Conservation (phyloP, 2,329 filamentous ascomycete genomes). For the Lizonia empirigonia region DNA sequence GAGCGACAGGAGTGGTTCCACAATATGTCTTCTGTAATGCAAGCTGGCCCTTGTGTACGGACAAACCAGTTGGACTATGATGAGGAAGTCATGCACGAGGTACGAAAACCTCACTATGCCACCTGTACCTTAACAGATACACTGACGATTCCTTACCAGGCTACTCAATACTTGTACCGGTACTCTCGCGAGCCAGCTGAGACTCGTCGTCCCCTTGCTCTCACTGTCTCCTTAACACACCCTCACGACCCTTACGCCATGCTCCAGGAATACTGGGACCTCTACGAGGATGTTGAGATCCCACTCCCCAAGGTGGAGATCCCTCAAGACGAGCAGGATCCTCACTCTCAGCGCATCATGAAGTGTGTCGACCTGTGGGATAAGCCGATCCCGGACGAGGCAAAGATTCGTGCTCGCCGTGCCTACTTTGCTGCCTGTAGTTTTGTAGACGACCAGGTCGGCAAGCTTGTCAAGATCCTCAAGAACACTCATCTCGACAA, state of each 20-base stretch:
- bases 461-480: constrained; percentile 76
- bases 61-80: constrained; percentile 97
- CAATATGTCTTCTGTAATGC: constrained; percentile 90
- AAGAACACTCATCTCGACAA: constrained; percentile 80
- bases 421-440: constrained; percentile 93
- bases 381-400: constrained; percentile 80
- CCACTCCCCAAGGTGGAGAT: constrained; percentile 79
- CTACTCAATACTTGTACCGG: constrained; percentile 87
- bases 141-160: constrained; percentile 63
- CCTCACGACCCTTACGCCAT: constrained; percentile 96
- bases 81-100: constrained; percentile 91
- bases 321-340: constrained; percentile 79
- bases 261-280: constrained; percentile 89
- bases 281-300: constrained; percentile 89
- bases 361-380: constrained; percentile 88
- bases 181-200: constrained; percentile 79
- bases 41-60: constrained; percentile 84
- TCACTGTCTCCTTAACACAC: constrained; percentile 93
- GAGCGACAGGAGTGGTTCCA: constrained; percentile 89
- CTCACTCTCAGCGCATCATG: constrained; percentile 84
- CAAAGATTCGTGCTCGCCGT: constrained; percentile 81
- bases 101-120: constrained; percentile 17
- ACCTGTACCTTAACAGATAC: constrained; percentile 58
- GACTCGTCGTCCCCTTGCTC: constrained; percentile 74
- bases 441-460: constrained; percentile 92